Evolutionary conservation across 73 alveolate species (phyloP), one percentile per base, ranked within the genome.

Genomic region (Effrenium voratum): DNA sequence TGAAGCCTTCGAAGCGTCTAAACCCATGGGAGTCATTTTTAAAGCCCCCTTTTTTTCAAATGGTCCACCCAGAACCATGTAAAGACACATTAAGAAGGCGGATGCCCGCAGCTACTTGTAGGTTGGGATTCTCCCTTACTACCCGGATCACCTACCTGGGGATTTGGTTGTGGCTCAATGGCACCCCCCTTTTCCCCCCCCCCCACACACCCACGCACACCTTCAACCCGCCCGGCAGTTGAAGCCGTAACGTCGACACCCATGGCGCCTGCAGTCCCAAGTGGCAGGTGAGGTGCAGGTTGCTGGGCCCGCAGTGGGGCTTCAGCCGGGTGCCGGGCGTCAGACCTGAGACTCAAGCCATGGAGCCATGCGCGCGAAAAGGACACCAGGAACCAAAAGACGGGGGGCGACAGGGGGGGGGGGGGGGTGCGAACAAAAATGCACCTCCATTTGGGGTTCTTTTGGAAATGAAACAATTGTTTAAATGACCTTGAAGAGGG

Each of bases 291-390:
- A 86, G 66, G 83, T 63, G 94, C 16, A 86, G 46, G 66, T 86
- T 86, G 40, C 66, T 86, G 22, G 94, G 94, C 34, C 94, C 94
- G 45, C 94, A 86, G n/a, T 86, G 94, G 16, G 94, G 94, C 45
- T 63, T 86, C 28, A 86, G 66, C 36, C 40, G 47, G 30, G 83
- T 86, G 63, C 94, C 94, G 3, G 94, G 94, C 46, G 93, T 83
- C 75, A 83, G 57, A 38, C 93, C 93, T 83, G 43, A 46, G 12
- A 13, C 10, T n/a, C n/a, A n/a, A n/a, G n/a, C n/a, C n/a, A n/a
- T n/a, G n/a, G n/a, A n/a, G n/a, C n/a, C n/a, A n/a, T n/a, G n/a
- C n/a, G n/a, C n/a, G n/a, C n/a, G n/a, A n/a, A n/a, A n/a, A n/a
- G n/a, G n/a, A n/a, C n/a, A n/a, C n/a, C n/a, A n/a, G n/a, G n/a